Evolutionary conservation across 805 yeast genomes (phyloP).

Genomic region (Novakomyces olei): DNA sequence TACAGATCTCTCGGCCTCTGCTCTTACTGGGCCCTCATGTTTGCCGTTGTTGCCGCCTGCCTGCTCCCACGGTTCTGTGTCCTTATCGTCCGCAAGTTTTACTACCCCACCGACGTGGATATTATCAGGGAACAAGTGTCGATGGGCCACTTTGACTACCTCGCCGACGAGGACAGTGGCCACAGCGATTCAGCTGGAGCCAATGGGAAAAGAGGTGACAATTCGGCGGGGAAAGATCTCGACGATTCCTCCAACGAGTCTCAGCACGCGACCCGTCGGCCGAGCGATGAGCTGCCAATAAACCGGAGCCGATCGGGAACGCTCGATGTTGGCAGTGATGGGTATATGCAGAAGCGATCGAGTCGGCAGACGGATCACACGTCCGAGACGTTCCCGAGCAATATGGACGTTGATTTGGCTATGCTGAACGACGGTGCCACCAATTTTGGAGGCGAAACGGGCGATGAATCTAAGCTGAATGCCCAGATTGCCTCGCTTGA

Average conservation of each 20-base stretch:
- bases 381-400: neutral
- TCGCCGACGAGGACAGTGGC: too few species aligned
- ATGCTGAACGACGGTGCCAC: neutral
- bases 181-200: too few species aligned
- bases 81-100: constrained; percentile 29
- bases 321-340: too few species aligned
- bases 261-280: too few species aligned
- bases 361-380: too few species aligned
- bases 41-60: constrained; percentile 32
- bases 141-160: too few species aligned
- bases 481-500: neutral
- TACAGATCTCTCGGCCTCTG: constrained; percentile 37
- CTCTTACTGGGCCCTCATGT: constrained; percentile 41
- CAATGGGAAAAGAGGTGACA: too few species aligned
- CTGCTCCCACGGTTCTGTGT: constrained; percentile 38
- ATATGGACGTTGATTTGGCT: neutral
- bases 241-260: too few species aligned
- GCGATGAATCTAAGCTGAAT: neutral
- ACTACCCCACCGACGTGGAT: constrained; percentile 45
- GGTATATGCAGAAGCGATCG: too few species aligned
- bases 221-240: too few species aligned
- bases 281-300: too few species aligned
- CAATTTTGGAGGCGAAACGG: neutral
- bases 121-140: constrained; percentile 52
- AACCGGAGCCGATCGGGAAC: too few species aligned